Base-by-base conservation (phyloP, 768 basidiomycete species). In the Amanita fuliginea region DNA sequence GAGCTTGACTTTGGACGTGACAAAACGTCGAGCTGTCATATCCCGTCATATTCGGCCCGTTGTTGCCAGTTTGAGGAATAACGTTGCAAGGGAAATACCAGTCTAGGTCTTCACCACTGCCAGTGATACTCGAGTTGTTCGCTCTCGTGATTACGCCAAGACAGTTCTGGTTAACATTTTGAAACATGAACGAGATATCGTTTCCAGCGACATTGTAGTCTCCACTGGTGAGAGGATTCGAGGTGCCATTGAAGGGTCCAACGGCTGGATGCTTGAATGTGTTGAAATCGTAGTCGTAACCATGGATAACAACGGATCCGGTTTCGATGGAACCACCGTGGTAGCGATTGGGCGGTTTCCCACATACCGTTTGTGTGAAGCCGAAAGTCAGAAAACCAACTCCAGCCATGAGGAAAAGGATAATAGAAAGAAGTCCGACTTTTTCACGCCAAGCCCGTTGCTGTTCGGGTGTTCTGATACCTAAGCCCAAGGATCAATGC, bases 61-160 rank as follows among this genome's bases (percentile, higher is more conserved):
- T 67, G 9, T 62, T 78, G 4, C 83, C 80, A 55, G 72, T 73
- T 66, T 94, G 93, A 56, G 80, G 75, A 69, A 74, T 85, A 40
- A 95, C 67, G 60, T 99, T 98, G 73, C 96, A 99, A 1, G 96
- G 96, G 67, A 98, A 96, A 64, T 97, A 97, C 94, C 94, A 98
- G 54, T 89, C 86, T 58, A 92, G 64, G 42, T 70, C 60, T 44
- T 70, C 66, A 28, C 80, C 79, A 6, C 62, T 74, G 30, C 78
- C 77, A 3, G 78, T 71, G 58, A 97, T 95, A 49, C 74, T 76
- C 6, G 86, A 86, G 40, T 76, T 80, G 24, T 71, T 56, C 5
- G 87, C 77, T 55, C 81, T 78, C 3, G 78, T 83, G 58, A 99
- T 84, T 60, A 91, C 58, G 6, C 77, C 78, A 21, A 79, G 67